Conservation (phyloP, 2,329 filamentous ascomycete genomes). For the Didymella arachidicola region DNA sequence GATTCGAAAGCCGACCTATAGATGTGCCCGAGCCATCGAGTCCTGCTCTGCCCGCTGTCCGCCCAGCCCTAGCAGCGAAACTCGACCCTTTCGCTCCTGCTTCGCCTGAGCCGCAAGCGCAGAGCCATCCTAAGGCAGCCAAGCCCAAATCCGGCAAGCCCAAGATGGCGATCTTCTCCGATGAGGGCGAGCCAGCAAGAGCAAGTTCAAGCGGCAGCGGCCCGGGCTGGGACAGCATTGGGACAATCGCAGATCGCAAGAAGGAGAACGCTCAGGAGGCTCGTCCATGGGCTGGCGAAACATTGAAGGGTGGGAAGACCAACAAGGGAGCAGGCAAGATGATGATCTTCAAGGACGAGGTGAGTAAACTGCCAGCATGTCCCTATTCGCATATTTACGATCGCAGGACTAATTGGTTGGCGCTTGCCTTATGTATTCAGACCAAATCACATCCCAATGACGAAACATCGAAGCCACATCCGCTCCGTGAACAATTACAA, state of each 20-base stretch:
- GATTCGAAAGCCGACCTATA: constrained; percentile 72
- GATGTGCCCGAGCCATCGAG: constrained; percentile 74
- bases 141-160: constrained; percentile 71
- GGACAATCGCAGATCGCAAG: constrained; percentile 82
- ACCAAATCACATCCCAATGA: constrained; percentile 50
- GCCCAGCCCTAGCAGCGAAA: constrained; percentile 85
- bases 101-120: constrained; percentile 61
- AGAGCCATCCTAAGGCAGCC: constrained; percentile 51
- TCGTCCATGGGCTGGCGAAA: constrained; percentile 92
- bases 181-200: constrained; percentile 66
- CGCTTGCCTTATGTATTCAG: constrained; percentile 61
- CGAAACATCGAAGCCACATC: constrained; percentile 61
- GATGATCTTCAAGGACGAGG: constrained; percentile 93
- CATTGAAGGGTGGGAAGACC: constrained; percentile 84
- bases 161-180: constrained; percentile 92
- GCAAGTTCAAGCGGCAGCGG: constrained; percentile 64
- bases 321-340: constrained; percentile 80
- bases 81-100: constrained; percentile 74
- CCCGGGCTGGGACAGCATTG: constrained; percentile 92
- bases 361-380: constrained; percentile 64
- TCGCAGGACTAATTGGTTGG: constrained; percentile 85
- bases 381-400: constrained; percentile 53
- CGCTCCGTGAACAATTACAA: constrained; percentile 78
- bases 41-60: constrained; percentile 82
- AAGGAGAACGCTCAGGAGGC: constrained; percentile 92